phyloP scores from a whole-genome alignment of 2,329 filamentous ascomycete species.

The Lasiodiplodia gonubiensis region DNA sequence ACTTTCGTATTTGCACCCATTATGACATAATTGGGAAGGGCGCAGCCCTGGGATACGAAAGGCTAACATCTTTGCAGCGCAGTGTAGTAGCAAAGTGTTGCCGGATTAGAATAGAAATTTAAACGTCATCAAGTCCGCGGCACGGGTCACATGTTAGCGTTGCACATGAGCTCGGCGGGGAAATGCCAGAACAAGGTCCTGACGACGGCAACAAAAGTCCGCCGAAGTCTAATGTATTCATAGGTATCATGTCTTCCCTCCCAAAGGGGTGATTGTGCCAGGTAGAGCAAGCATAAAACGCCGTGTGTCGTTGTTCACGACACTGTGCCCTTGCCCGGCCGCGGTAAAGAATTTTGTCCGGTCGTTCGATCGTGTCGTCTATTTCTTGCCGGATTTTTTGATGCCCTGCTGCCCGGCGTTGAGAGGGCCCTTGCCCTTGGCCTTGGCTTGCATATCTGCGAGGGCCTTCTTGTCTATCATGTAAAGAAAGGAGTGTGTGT shows the following conservation, averaged over 20 bases:
- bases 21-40: too few relatives aligned
- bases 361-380: slow-evolving; percentile 31
- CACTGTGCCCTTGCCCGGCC: not conserved
- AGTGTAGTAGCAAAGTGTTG: not conserved
- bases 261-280: not conserved
- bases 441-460: slow-evolving; percentile 74
- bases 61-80: not conserved
- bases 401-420: slow-evolving; percentile 86
- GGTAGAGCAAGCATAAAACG: not conserved
- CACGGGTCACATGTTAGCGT: not conserved
- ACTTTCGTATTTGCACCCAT: too few relatives aligned
- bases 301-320: not conserved
- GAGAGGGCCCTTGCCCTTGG: slow-evolving; percentile 85
- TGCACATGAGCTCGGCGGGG: not conserved
- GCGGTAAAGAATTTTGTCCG: not conserved
- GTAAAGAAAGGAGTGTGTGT: not conserved
- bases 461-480: slow-evolving; percentile 63
- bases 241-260: slow-evolving; percentile 15
- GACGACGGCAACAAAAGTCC: not conserved
- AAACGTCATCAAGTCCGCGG: not conserved
- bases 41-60: too few relatives aligned
- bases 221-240: slow-evolving; percentile 6
- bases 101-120: not conserved
- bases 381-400: slow-evolving; percentile 99
- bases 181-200: not conserved